Percentiles rank a stretch among this genome's conserved stretches.
phyloP scores from a whole-genome alignment of 257 asterid genomes.

The Lantana camara region DNA sequence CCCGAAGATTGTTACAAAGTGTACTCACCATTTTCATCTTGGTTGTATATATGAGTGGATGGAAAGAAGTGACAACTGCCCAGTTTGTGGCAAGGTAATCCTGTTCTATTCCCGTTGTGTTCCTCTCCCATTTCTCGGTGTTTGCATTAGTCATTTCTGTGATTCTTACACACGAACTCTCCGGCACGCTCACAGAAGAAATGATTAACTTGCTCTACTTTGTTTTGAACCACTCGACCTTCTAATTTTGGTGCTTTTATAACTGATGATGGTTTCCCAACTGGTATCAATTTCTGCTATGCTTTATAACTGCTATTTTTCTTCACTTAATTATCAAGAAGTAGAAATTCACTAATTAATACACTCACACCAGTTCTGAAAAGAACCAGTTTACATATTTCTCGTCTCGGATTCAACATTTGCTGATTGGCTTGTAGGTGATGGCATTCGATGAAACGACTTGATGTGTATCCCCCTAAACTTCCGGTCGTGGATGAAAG shows the following conservation, averaged over 20 bases:
- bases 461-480: slow-evolving; percentile 19
- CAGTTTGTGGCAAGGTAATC: slow-evolving; percentile 63
- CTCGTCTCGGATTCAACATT: neutral
- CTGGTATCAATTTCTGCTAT: too few relatives aligned
- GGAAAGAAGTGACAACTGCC: slow-evolving; percentile 75
- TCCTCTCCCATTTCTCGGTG: neutral
- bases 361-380: too few relatives aligned
- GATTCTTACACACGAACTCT: too few relatives aligned
- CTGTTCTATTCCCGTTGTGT: neutral
- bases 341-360: too few relatives aligned
- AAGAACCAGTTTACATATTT: too few relatives aligned
- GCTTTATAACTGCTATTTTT: neutral
- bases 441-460: slow-evolving; percentile 56
- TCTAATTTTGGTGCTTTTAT: too few relatives aligned
- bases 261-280: too few relatives aligned
- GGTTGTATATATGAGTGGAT: slow-evolving; percentile 78
- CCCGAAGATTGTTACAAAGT: slow-evolving; percentile 57
- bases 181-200: too few relatives aligned
- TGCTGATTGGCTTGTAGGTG: slow-evolving; percentile 32
- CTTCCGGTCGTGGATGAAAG: slow-evolving; percentile 37
- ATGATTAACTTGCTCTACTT: too few relatives aligned
- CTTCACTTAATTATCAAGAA: too few relatives aligned
- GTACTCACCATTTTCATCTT: slow-evolving; percentile 72
- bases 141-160: slow-evolving; percentile 2
- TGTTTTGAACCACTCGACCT: too few relatives aligned